Percentiles rank a stretch among this genome's conserved stretches.
phyloP scores from a whole-genome alignment of 2,329 filamentous ascomycete species.

The Pyricularia grisea region DNA sequence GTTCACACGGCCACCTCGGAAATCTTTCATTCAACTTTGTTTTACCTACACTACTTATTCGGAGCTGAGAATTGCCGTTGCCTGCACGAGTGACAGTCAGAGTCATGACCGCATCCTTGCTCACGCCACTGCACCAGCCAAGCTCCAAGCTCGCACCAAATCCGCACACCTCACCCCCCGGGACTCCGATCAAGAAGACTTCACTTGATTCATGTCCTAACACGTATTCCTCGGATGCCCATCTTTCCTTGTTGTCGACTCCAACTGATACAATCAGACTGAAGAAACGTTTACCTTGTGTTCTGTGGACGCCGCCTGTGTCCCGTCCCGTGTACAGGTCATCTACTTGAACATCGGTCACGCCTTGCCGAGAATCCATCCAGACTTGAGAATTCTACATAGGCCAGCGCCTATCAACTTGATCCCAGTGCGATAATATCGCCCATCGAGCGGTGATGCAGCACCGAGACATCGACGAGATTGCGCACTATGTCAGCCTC shows the following conservation, averaged over 20 bases:
- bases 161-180: background rate
- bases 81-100: background rate
- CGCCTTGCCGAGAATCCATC: no score
- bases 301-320: background rate
- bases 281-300: background rate
- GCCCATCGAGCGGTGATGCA: slow-evolving; percentile 13
- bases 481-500: slow-evolving; percentile 20
- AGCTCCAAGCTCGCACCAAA: background rate
- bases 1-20: no score
- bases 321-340: no score
- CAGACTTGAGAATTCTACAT: no score
- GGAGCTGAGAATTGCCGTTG: background rate
- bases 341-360: no score
- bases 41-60: background rate
- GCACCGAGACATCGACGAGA: slow-evolving; percentile 21
- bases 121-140: background rate
- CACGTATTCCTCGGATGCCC: background rate
- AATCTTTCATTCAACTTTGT: no score
- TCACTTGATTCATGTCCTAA: background rate
- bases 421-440: no score
- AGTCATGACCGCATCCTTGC: background rate
- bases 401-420: no score
- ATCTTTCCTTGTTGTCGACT: background rate
- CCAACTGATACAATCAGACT: background rate
- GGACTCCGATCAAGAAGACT: background rate